Conservation (phyloP, 805 yeast species). For the Barnettozyma vustinii region DNA sequence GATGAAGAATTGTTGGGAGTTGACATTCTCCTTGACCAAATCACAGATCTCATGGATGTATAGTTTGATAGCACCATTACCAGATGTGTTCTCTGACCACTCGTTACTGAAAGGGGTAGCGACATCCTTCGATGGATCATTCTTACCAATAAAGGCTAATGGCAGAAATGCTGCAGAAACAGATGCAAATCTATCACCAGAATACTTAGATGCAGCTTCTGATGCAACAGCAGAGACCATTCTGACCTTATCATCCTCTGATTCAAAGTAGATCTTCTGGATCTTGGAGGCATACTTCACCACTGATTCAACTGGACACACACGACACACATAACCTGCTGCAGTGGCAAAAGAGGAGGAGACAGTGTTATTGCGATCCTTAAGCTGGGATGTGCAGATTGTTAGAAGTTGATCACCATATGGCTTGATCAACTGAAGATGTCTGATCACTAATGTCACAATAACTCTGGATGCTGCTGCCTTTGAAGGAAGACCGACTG, state of each 20-base stretch:
- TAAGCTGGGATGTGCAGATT: conserved; percentile 51
- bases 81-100: conserved; percentile 81
- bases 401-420: conserved; percentile 61
- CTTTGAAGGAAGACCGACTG: conserved; percentile 89
- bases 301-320: conserved; percentile 48
- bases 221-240: conserved; percentile 54
- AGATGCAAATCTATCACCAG: conserved; percentile 60
- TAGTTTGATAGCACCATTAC: conserved; percentile 59
- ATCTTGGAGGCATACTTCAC: conserved; percentile 49
- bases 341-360: conserved; percentile 73
- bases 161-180: conserved; percentile 69
- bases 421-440: conserved; percentile 38
- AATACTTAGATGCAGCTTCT: conserved; percentile 60
- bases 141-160: conserved; percentile 69
- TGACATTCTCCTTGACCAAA: conserved; percentile 44
- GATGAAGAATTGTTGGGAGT: conserved; percentile 53
- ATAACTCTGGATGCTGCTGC: conserved; percentile 76
- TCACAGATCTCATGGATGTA: conserved; percentile 64
- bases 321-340: conserved; percentile 70
- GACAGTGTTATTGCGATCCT: conserved; percentile 68
- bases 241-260: conserved; percentile 41
- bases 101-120: conserved; percentile 47
- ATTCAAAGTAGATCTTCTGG: conserved; percentile 52
- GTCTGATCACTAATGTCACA: conserved; percentile 56
- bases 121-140: conserved; percentile 49